Evolutionary conservation across 805 yeast species (phyloP), one percentile per base, ranked within the genome.

Genomic region (Wickerhamomyces bisporus): DNA sequence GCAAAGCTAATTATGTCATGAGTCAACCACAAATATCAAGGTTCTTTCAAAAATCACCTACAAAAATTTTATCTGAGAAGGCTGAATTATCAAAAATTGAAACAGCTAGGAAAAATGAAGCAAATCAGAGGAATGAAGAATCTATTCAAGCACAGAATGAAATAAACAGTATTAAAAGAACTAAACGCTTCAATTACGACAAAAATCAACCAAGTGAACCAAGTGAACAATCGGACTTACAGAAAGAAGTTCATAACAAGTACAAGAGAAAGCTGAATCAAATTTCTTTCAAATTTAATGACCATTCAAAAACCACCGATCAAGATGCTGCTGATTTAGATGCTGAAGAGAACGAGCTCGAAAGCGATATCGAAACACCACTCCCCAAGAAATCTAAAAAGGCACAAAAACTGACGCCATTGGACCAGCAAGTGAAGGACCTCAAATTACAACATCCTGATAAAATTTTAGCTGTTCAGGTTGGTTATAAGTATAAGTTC

Each of bases 401-500:
- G 26, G 18, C 37, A 10, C 8, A 11, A 3, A 65, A 65, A 40
- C 60, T 81, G 32, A 84, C 95, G 0, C 96, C 97, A 0, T 60
- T 89, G 26, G 97, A 88, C 48, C 73, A 71, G 43, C 97, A 89
- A 58, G 78, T 79, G 42, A 64, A 79, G 21, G 81, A 78, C 3
- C 62, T 93, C 36, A 88, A 88, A 52, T 47, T 59, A 6, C 50
- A 60, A 2, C 64, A 91, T 53, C 53, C 53, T 36, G 95, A 86
- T 47, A 85, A 85, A 36, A 48, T 93, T 2, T 64, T 93, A 8
- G 79, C 93, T 0, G 70, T 91, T 19, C 93, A 93, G 56, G 94
- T 86, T 3, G 98, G 98, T 0, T 93, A 91, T 63, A 88, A 87
- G 58, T 93, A 79, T 62, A 86, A 85, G 52, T 80, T 89, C 43